These are phyloP conservation scores for Symbiodinium natans DNA, from an alignment of 73 alveolate genomes.

Conservation along the genomic window DNA sequence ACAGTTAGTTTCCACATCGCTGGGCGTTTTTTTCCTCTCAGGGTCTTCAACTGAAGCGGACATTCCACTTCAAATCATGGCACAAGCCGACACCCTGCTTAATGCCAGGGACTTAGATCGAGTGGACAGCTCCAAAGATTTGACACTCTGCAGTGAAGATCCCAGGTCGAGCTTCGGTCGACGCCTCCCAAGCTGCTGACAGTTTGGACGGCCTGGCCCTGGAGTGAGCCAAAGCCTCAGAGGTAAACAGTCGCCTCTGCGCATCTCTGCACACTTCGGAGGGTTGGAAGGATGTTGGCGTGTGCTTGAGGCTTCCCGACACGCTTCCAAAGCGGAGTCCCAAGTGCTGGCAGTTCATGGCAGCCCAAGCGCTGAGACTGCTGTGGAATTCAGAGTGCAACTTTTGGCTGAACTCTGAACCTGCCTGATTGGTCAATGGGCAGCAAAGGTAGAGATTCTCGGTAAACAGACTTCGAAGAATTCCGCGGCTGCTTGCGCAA, in stretches of 20 bases:
- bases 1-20: too few species aligned
- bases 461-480: too few species aligned
- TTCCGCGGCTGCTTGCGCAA: too few species aligned
- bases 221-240: constrained; percentile 34
- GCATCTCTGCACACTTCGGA: too few species aligned
- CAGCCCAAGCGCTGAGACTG: too few species aligned
- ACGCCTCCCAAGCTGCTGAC: background rate
- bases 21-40: background rate
- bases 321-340: background rate
- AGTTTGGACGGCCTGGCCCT: constrained; percentile 53
- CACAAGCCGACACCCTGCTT: constrained; percentile 21
- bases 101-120: background rate
- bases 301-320: background rate
- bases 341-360: too few species aligned
- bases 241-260: background rate
- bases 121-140: background rate
- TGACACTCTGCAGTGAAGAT: background rate
- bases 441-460: too few species aligned
- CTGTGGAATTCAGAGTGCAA: too few species aligned
- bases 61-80: constrained; percentile 32
- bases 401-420: too few species aligned
- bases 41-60: background rate
- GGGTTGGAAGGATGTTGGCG: background rate
- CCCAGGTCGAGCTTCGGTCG: background rate
- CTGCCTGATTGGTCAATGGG: too few species aligned